phyloP scores from a whole-genome alignment of 2,329 filamentous ascomycete genomes.

The Aspergillus persii region DNA sequence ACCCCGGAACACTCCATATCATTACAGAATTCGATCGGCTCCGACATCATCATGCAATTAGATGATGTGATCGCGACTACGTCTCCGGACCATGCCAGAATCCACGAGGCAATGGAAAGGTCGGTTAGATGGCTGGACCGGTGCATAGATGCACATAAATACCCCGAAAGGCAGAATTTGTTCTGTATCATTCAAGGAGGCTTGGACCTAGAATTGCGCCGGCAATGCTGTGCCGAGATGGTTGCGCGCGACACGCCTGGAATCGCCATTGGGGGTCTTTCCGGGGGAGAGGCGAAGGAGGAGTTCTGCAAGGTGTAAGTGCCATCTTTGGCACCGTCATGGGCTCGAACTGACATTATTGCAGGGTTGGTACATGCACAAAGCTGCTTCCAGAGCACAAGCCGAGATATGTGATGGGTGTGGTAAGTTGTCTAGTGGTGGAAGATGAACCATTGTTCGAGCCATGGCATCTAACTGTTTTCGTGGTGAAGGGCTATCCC shows the following conservation, averaged over 20 bases:
- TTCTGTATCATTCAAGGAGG: slow-evolving; percentile 99
- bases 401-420: slow-evolving; percentile 98
- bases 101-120: slow-evolving; percentile 91
- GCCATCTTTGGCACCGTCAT: background rate
- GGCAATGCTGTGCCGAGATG: slow-evolving; percentile 83
- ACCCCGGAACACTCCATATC: slow-evolving; percentile 97
- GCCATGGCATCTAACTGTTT: slow-evolving; percentile 18
- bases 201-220: slow-evolving; percentile 80
- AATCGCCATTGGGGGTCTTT: slow-evolving; percentile 92
- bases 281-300: slow-evolving; percentile 89
- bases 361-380: slow-evolving; percentile 76
- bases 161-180: slow-evolving; percentile 80
- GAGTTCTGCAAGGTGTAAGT: slow-evolving; percentile 79
- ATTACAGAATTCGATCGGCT: slow-evolving; percentile 94
- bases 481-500: slow-evolving; percentile 67
- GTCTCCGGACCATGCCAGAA: slow-evolving; percentile 80
- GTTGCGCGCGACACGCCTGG: slow-evolving; percentile 86
- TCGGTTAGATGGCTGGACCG: slow-evolving; percentile 95
- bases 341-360: background rate
- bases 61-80: slow-evolving; percentile 98
- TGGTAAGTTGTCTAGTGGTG: slow-evolving; percentile 49
- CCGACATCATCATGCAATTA: slow-evolving; percentile 99
- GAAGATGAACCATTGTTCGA: background rate
- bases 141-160: slow-evolving; percentile 85
- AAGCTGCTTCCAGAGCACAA: slow-evolving; percentile 80